Conservation (phyloP, 345 rosid species). For the Gossypium sturtianum region DNA sequence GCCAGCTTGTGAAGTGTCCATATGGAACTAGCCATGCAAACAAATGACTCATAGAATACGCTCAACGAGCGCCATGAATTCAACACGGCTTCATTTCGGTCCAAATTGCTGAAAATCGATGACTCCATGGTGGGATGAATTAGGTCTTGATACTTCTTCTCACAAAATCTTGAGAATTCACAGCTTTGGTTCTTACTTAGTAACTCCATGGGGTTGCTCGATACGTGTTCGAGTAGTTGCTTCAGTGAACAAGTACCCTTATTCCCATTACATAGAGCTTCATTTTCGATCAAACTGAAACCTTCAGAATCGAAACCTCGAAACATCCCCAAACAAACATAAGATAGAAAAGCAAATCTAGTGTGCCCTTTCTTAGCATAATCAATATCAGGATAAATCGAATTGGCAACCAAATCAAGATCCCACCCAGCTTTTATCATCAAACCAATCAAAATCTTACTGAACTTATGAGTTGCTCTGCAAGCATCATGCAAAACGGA, state of each 20-base stretch:
- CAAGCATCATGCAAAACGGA: constrained; percentile 60
- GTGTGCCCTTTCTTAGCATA: constrained; percentile 54
- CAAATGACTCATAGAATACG: constrained; percentile 68
- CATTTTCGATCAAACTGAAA: constrained; percentile 39
- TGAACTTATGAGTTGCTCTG: constrained; percentile 55
- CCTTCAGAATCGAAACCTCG: constrained; percentile 53
- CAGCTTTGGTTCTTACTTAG: constrained; percentile 56
- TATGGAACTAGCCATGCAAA: constrained; percentile 74
- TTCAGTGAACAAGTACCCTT: constrained; percentile 34
- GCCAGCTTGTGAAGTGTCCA: constrained; percentile 85
- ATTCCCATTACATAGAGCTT: constrained; percentile 29
- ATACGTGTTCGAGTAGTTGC: constrained; percentile 71
- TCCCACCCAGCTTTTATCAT: constrained; percentile 91
- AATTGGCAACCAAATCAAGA: constrained; percentile 74
- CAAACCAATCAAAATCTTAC: constrained; percentile 64
- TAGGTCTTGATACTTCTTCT: constrained; percentile 81
- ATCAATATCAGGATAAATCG: constrained; percentile 48
- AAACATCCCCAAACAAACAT: constrained; percentile 79
- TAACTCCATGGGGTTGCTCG: constrained; percentile 74
- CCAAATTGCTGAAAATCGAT: constrained; percentile 68
- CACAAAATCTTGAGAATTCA: constrained; percentile 76
- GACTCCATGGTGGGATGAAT: constrained; percentile 87
- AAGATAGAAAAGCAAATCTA: constrained; percentile 64
- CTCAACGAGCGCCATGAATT: constrained; percentile 80
- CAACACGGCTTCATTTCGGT: constrained; percentile 59